A percentile compares a stretch with the other conserved stretches of the same genome.
Conservation (phyloP, 371 early-diverging fungal species). For the Mucor irregularis region DNA sequence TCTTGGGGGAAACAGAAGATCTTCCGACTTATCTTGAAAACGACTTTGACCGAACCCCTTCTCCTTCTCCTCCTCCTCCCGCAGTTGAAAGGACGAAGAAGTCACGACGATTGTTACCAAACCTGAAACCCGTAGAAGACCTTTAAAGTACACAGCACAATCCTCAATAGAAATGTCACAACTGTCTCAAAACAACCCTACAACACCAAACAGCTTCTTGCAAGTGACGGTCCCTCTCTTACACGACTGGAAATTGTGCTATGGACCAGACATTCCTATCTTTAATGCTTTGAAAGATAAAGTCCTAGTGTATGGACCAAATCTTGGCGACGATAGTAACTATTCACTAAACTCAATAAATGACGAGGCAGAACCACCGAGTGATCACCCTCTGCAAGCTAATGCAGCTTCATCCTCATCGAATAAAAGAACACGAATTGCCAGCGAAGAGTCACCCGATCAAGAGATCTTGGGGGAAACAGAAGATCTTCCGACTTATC, state of each 20-base stretch:
- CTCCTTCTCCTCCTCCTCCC: not conserved
- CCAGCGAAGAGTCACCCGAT: not conserved
- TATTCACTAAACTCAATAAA: too few relatives aligned
- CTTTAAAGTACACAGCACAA: too few relatives aligned
- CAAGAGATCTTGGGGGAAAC: not conserved
- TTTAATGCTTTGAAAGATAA: not conserved
- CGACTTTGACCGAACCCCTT: not conserved
- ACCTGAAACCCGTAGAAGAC: too few relatives aligned
- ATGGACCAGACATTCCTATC: not conserved
- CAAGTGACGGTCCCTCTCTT: not conserved
- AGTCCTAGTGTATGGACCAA: not conserved
- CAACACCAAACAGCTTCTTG: too few relatives aligned
- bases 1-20: not conserved
- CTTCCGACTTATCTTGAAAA: too few relatives aligned
- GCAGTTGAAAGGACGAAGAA: not conserved
- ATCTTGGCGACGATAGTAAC: too few relatives aligned
- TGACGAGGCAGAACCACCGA: too few relatives aligned
- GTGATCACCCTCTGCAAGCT: too few relatives aligned
- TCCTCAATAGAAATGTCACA: too few relatives aligned
- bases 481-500: too few relatives aligned
- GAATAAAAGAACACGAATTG: not conserved
- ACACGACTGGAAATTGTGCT: not conserved
- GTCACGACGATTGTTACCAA: too few relatives aligned
- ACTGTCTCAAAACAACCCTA: not conserved
- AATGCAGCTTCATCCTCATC: not conserved